phyloP scores from a whole-genome alignment of 192 early-diverging fungal genomes.

The Phycomyces nitens region DNA sequence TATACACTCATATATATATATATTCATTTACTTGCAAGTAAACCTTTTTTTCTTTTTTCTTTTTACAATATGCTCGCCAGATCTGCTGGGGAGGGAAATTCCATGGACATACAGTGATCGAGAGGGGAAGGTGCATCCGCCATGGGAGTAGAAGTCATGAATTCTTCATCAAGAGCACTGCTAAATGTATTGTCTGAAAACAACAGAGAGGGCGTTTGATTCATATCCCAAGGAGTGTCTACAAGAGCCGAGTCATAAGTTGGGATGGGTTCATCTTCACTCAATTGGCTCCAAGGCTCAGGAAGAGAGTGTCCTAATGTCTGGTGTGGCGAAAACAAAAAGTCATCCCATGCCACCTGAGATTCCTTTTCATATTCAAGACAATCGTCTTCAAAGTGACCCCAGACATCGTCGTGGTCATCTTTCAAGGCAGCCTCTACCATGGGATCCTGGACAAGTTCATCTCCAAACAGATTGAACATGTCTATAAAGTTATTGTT shows the following conservation, averaged over 20 bases:
- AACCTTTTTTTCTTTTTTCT: not conserved
- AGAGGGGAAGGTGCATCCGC: not conserved
- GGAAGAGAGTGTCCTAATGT: not conserved
- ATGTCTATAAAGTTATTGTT: not conserved
- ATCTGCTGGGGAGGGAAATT: not conserved
- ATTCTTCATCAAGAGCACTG: slow-evolving; percentile 10
- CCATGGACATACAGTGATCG: not conserved
- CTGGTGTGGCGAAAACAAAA: slow-evolving; percentile 9
- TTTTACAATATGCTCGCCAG: not conserved
- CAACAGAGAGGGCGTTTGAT: slow-evolving; percentile 12
- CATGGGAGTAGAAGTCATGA: not conserved
- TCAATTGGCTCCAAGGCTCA: slow-evolving; percentile 11
- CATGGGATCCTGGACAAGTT: not conserved
- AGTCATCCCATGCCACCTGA: slow-evolving; percentile 9
- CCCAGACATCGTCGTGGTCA: not conserved
- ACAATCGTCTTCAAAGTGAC: not conserved
- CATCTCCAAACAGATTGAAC: slow-evolving; percentile 2
- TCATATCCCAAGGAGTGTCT: slow-evolving; percentile 7
- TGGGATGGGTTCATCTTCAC: slow-evolving; percentile 7
- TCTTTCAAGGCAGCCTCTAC: not conserved
- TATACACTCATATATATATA: too few relatives aligned
- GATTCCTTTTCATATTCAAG: not conserved
- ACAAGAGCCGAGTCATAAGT: not conserved
- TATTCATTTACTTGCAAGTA: too few relatives aligned
- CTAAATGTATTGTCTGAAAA: slow-evolving; percentile 15